Evolutionary conservation across 495 filamentous ascomycete genomes (phyloP), one percentile per base, ranked within the genome.

Genomic region (Penicillium herquei): DNA sequence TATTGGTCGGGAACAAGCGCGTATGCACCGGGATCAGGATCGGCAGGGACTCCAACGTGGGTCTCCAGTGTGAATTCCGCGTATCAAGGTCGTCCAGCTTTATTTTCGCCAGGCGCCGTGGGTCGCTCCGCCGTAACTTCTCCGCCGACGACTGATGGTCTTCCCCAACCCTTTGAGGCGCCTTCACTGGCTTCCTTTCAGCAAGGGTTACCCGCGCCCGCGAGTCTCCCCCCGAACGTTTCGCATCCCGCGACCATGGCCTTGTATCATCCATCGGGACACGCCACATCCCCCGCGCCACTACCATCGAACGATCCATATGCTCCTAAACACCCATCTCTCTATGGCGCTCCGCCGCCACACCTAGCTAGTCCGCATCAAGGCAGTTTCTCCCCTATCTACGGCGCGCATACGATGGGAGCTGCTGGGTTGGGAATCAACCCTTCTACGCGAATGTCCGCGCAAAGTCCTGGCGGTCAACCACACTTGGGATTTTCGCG

Each of bases 291-390:
- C 6, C 78, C 84, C 11, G 80, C 81, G 35, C 77, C 84, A 12
- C 69, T 85, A n/a, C 76, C 82, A 30, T 76, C 82, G 6, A 80
- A 85, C 47, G 87, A 90, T 49, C 75, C 72, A 9, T 91, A 87
- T 61, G 76, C 72, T 49, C 64, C 82, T 39, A 81, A 88, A 60
- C 14, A 82, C 81, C 17, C 41, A 26, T 80, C 84, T 31, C 54
- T 75, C 12, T 87, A 84, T 58, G 79, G 78, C 47, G 52, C 78
- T 1, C 78, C 80, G 7, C 78, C 80, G 9, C 78, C 81, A n/a
- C 73, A 80, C n/a, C 75, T 86, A n/a, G 78, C 84, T 13, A 83
- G 84, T 18, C 81, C 89, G 8, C 85, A 89, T 55, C 84, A 85
- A 51, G 55, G 68, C 7, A 69, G 76, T 31, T 84, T 84, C 67